phyloP scores from a whole-genome alignment of 352 stramenopile species.

The Phytopythium cucurbitacearum region DNA sequence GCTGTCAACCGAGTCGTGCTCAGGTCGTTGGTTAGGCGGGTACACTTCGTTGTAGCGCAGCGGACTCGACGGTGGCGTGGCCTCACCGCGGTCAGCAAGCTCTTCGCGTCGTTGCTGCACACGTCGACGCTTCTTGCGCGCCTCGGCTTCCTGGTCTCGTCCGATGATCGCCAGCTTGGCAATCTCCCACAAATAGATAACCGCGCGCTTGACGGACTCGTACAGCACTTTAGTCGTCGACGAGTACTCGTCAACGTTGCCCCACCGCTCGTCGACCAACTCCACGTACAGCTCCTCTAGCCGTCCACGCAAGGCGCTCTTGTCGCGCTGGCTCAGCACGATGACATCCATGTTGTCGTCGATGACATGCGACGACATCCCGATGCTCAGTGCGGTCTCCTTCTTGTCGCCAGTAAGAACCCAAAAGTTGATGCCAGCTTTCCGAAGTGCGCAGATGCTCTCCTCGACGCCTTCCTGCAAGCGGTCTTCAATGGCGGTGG shows the following conservation, averaged over 20 bases:
- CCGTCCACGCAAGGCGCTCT: slow-evolving; percentile 62
- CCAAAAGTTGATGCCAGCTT: slow-evolving; percentile 96
- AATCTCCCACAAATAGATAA: slow-evolving; percentile 62
- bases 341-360: slow-evolving; percentile 90
- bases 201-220: slow-evolving; percentile 68
- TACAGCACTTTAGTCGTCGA: slow-evolving; percentile 71
- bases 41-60: slow-evolving; percentile 72
- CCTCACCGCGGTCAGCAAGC: slow-evolving; percentile 14
- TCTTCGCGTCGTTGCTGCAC: slow-evolving; percentile 46
- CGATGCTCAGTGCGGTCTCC: slow-evolving; percentile 84
- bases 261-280: slow-evolving; percentile 86
- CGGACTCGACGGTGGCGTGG: slow-evolving; percentile 27
- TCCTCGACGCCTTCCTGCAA: slow-evolving; percentile 92
- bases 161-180: slow-evolving; percentile 67
- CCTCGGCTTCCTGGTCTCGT: slow-evolving; percentile 64
- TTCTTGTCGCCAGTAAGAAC: slow-evolving; percentile 93
- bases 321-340: slow-evolving; percentile 78
- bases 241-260: slow-evolving; percentile 70
- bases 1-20: slow-evolving; percentile 52
- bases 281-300: slow-evolving; percentile 86
- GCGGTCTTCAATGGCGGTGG: slow-evolving; percentile 91
- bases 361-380: slow-evolving; percentile 88
- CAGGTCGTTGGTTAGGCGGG: slow-evolving; percentile 28
- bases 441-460: slow-evolving; percentile 88
- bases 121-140: slow-evolving; percentile 63